Base-by-base conservation (phyloP, 768 basidiomycete genomes). In the Amanita phalloides region DNA sequence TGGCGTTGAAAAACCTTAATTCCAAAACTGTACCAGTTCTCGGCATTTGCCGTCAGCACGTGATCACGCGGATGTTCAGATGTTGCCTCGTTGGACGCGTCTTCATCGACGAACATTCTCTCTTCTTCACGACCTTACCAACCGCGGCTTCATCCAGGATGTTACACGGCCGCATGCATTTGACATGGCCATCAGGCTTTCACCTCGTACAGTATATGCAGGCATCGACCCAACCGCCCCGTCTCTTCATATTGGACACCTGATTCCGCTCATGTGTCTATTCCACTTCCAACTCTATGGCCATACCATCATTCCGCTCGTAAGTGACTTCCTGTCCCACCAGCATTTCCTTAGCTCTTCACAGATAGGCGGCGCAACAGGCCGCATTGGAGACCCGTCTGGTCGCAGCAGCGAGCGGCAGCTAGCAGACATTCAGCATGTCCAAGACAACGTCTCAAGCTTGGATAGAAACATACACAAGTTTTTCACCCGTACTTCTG, bases 291-390 rank as follows among this genome's bases (percentile, higher is more conserved):
- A 85, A 43, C 60, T 89, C 36, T 74, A 76, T n/a, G 95, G 95
- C 1, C 92, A 98, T 66, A 71, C 73, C 26, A 73, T 82, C 37
- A 82, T 98, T 30, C 84, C 90, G 4, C 75, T 99, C 25, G 95
- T 96, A 61, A 68, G 88, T 66, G 3, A n/a, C 50, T 17, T 11
- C 11, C 1, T 25, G n/a, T 4, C 26, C 28, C 41, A 11, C 14
- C 5, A 47, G 43, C 3, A 5, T 39, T 33, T 28, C 14, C 39
- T 23, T n/a, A 48, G 45, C 28, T 42, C 32, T 36, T 57, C 35
- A 30, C 61, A 98, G 95, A 87, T 97, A 63, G 95, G 96, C 30
- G 93, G 92, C 1, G 94, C 92, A 7, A 98, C 95, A 0, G 96
- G 92, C 7, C 81, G 86, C n/a, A 84, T 99, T 42, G 96, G 96